A percentile compares a stretch with the other conserved stretches of the same genome.
Conservation (phyloP, 2,329 filamentous ascomycete species). For the Xylariaceae sp. region DNA sequence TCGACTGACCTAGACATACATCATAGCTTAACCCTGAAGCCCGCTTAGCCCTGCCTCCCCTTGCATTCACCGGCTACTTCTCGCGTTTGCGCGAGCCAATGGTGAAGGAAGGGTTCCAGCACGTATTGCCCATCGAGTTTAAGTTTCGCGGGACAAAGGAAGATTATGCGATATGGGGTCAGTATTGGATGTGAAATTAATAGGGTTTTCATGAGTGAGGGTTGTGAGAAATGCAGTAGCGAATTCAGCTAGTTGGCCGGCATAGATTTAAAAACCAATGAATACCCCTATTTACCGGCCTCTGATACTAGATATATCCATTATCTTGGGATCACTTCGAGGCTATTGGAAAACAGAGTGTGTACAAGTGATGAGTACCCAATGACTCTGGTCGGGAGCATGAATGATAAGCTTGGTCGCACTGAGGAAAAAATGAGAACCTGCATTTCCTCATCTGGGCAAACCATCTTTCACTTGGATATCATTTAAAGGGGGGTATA, state of each 20-base stretch:
- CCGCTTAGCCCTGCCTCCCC: constrained; percentile 72
- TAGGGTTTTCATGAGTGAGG: not conserved
- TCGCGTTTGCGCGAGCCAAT: constrained; percentile 76
- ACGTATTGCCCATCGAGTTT: constrained; percentile 79
- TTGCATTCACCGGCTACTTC: constrained; percentile 81
- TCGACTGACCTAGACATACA: not conserved
- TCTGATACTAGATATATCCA: too few relatives aligned
- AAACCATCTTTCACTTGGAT: not conserved
- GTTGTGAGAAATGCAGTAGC: not conserved
- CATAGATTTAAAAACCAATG: too few relatives aligned
- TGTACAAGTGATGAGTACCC: too few relatives aligned
- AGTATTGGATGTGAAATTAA: constrained; percentile 72
- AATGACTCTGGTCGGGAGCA: too few relatives aligned
- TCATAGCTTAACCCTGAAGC: constrained; percentile 84
- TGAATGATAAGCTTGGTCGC: too few relatives aligned
- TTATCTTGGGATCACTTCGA: too few relatives aligned
- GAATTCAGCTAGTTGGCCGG: not conserved
- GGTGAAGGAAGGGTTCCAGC: constrained; percentile 79
- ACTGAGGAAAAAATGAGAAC: too few relatives aligned
- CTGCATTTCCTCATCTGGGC: too few relatives aligned
- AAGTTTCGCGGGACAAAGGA: constrained; percentile 73
- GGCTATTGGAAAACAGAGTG: too few relatives aligned
- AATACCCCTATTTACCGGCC: too few relatives aligned
- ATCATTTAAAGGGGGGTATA: not conserved
- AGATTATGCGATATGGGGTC: constrained; percentile 74